Percentiles rank a stretch among this genome's conserved stretches.
Evolutionary conservation across 2,329 filamentous ascomycete species (phyloP).

Genomic region (Colletotrichum paranaense): DNA sequence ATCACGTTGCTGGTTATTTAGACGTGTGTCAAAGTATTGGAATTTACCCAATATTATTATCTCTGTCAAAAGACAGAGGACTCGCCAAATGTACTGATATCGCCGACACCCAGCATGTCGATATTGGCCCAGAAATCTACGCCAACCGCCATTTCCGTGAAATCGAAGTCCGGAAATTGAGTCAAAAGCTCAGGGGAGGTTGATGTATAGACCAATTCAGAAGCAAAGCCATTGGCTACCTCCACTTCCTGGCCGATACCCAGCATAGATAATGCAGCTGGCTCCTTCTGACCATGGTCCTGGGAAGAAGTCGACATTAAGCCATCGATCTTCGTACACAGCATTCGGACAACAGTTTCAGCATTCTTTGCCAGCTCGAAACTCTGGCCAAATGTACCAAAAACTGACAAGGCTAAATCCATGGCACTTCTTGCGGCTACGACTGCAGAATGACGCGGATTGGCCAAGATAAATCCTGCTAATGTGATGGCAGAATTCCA

Average conservation of each 20-base stretch:
- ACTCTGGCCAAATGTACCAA: neutral
- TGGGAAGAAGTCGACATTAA: neutral
- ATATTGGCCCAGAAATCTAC: neutral
- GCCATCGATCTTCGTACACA: neutral
- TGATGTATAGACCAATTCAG: neutral
- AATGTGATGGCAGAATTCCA: constrained; percentile 38
- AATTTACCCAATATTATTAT: too few species aligned
- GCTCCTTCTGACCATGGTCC: too few species aligned
- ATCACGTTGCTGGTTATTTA: too few species aligned
- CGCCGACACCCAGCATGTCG: neutral
- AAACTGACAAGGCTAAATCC: neutral
- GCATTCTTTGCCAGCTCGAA: neutral
- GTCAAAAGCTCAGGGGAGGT: neutral
- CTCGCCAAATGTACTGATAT: neutral
- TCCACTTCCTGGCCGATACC: neutral
- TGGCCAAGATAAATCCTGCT: neutral
- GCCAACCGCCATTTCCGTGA: constrained; percentile 1
- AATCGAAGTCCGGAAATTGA: neutral
- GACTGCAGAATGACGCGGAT: neutral
- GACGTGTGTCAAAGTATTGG: too few species aligned
- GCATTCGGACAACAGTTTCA: neutral
- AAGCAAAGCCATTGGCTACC: neutral
- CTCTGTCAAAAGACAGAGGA: too few species aligned
- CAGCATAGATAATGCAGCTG: neutral
- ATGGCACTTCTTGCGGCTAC: neutral